phyloP scores from a whole-genome alignment of 805 yeast species.

The Candida corydali region DNA sequence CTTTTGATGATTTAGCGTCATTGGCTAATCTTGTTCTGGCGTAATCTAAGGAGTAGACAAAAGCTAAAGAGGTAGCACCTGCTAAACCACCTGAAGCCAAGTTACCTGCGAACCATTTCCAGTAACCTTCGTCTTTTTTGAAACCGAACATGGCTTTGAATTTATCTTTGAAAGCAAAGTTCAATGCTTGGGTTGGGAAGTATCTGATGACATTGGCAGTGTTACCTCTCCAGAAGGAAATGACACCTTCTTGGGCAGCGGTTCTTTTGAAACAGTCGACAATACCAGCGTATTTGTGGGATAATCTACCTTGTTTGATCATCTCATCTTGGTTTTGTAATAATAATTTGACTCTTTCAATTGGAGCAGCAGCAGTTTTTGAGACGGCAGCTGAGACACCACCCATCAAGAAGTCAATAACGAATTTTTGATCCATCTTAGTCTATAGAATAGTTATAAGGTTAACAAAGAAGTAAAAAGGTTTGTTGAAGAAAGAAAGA shows the following conservation, averaged over 20 bases:
- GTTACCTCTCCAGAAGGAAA: constrained; percentile 99
- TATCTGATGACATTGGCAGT: constrained; percentile 98
- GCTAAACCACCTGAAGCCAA: constrained; percentile 98
- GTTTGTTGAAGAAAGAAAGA: constrained; percentile 3
- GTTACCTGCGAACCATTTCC: constrained; percentile 95
- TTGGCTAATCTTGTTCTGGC: constrained; percentile 99
- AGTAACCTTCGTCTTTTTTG: constrained; percentile 93
- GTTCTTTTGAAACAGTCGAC: constrained; percentile 93
- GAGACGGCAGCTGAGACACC: constrained; percentile 99
- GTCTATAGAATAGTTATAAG: constrained; percentile 8
- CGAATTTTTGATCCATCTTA: constrained; percentile 21
- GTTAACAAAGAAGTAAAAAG: constrained; percentile 4
- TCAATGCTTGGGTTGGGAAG: constrained; percentile 99
- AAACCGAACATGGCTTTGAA: constrained; percentile 94
- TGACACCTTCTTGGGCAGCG: constrained; percentile 87
- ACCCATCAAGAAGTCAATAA: constrained; percentile 78
- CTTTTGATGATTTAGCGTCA: constrained; percentile 87
- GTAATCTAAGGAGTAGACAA: constrained; percentile 95
- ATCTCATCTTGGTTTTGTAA: constrained; percentile 98
- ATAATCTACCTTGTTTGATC: constrained; percentile 95
- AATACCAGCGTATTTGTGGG: constrained; percentile 84
- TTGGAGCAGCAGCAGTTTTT: constrained; percentile 97
- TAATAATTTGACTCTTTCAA: constrained; percentile 93
- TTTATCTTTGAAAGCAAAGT: constrained; percentile 98
- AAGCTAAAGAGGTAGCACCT: constrained; percentile 91